Percentiles rank a stretch among this genome's conserved stretches.
Evolutionary conservation across 2,329 filamentous ascomycete genomes (phyloP).

Genomic region (Neonectria ditissima): DNA sequence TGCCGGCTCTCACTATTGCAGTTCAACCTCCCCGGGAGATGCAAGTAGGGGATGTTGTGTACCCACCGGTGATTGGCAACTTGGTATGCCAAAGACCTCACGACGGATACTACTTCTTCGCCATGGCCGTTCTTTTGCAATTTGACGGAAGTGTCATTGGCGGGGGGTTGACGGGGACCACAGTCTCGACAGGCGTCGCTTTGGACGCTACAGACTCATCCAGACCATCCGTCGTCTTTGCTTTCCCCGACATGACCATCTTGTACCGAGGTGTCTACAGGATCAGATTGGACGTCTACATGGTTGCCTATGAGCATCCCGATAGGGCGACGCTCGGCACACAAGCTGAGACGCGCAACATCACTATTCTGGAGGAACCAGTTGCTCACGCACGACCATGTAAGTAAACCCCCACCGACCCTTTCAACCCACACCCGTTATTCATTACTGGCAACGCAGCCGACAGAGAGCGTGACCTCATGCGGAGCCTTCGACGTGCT

Average conservation of each 20-base stretch:
- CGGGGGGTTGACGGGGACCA: slow-evolving; percentile 33
- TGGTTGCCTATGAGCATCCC: slow-evolving; percentile 27
- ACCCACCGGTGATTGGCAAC: slow-evolving; percentile 41
- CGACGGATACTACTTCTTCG: slow-evolving; percentile 41
- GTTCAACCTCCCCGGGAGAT: slow-evolving; percentile 42
- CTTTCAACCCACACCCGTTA: accelerated
- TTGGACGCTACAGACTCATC: slow-evolving; percentile 9
- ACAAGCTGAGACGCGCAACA: slow-evolving; percentile 31
- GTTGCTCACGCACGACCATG: slow-evolving; percentile 11
- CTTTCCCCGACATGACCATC: slow-evolving; percentile 45
- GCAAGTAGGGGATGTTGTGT: slow-evolving; percentile 31
- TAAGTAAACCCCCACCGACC: slow-evolving; percentile 15
- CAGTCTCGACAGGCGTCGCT: slow-evolving; percentile 33
- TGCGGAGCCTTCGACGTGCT: background rate
- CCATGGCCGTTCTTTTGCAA: slow-evolving; percentile 42
- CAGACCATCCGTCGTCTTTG: slow-evolving; percentile 37
- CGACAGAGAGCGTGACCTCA: background rate
- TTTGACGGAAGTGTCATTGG: slow-evolving; percentile 33
- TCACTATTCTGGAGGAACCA: slow-evolving; percentile 28
- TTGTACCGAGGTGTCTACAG: slow-evolving; percentile 37
- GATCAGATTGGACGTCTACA: slow-evolving; percentile 47
- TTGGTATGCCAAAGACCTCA: slow-evolving; percentile 21
- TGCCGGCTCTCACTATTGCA: slow-evolving; percentile 35
- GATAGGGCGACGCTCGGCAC: slow-evolving; percentile 28
- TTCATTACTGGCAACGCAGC: background rate